A percentile compares a stretch with the other conserved stretches of the same genome.
phyloP scores from a whole-genome alignment of 345 rosid genomes.

The Streptanthus diversifolius region DNA sequence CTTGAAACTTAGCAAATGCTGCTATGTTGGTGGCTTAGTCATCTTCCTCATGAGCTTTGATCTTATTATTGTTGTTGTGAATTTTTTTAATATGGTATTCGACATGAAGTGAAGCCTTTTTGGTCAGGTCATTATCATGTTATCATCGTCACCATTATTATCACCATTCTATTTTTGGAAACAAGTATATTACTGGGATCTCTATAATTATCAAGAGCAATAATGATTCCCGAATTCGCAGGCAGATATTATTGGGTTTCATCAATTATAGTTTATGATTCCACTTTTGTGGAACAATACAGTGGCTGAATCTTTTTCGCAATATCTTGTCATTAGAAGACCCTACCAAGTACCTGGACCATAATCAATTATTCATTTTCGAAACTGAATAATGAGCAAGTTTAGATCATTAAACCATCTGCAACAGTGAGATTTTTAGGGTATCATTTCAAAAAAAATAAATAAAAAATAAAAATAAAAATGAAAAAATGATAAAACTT shows the following conservation, averaged over 20 bases:
- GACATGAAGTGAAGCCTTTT: not conserved
- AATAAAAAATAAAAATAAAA: too few relatives aligned
- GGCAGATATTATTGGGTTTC: not conserved
- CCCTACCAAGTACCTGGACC: conserved; percentile 14
- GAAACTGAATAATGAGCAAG: not conserved
- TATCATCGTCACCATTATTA: not conserved
- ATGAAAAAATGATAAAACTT: too few relatives aligned
- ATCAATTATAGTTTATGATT: not conserved
- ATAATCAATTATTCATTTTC: not conserved
- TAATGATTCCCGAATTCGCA: conserved; percentile 12
- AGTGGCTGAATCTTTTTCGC: conserved; percentile 16
- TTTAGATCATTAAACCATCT: not conserved
- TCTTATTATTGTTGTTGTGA: not conserved
- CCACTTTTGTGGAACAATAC: conserved; percentile 30
- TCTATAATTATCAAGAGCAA: conserved; percentile 16
- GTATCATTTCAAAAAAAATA: too few relatives aligned
- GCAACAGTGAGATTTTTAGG: too few relatives aligned
- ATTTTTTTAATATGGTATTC: conserved; percentile 1
- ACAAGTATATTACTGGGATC: not conserved
- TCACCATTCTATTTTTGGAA: not conserved
- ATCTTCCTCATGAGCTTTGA: conserved; percentile 11
- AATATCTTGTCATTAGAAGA: conserved; percentile 9
- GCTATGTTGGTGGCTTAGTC: not conserved
- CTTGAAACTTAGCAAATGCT: not conserved
- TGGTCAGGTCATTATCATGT: conserved; percentile 21